Evolutionary conservation across 805 yeast species (phyloP), one percentile per base, ranked within the genome.

Genomic region (Teunomyces kruisii): DNA sequence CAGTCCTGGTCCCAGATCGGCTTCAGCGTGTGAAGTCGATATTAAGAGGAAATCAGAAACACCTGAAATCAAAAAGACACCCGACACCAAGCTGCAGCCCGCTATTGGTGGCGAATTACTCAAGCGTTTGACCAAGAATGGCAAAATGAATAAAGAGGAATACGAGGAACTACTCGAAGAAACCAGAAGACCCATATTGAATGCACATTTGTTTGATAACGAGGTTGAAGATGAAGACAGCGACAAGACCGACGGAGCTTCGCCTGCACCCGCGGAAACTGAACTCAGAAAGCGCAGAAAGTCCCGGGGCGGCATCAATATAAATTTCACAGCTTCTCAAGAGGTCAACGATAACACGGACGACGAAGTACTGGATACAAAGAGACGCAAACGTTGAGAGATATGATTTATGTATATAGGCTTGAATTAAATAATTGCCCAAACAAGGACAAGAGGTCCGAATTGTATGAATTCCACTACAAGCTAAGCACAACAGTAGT

Each of bases 121-220:
- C 67, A 67, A 66, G 46, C 72, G 68, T 48, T 44, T 72, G 15
- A 59, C 67, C 6, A 59, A 59, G 26, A 62, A 57, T 19, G 73
- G 73, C 0, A 60, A 64, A 2, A 59, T 72, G 40, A 58, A 58
- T 19, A 58, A 60, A 32, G 65, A 57, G 15, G 70, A 64, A 15
- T 68, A 60, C 50, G 60, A 64, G 31, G 43, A 49, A 28, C 44
- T 73, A 43, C 50, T 72, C 4, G 55, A 54, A 15, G 75, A 70
- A 16, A 61, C 68, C 1, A 65, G 62, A 27, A 50, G 56, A 19
- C 63, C 62, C 8, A 65, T 69, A 1, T 49, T 54, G 8, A 59
- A 64, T 43, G 53, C 72, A 1, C 75, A 72, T 42, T 56, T 72
- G 14, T 71, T 71, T 44, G 70, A 67, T 13, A 74, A 67, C 39